A percentile compares a stretch with the other conserved stretches of the same genome.
Evolutionary conservation across 805 yeast species (phyloP).

Genomic region (Ogataea nakhonphanomensis): DNA sequence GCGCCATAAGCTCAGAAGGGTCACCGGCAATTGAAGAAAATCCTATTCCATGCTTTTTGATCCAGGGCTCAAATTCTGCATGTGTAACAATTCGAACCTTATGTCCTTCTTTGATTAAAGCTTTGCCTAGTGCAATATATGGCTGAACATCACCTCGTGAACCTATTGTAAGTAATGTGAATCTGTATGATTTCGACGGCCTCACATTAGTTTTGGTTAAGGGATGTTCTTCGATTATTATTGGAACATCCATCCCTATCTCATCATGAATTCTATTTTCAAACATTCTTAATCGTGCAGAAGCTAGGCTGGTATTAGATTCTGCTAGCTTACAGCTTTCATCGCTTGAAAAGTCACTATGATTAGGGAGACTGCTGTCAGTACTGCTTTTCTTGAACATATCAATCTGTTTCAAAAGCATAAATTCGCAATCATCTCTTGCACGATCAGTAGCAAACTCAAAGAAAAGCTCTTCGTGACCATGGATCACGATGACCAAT

Average conservation of each 20-base stretch:
- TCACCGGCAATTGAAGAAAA: slow-evolving; percentile 85
- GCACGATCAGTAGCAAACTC: slow-evolving; percentile 65
- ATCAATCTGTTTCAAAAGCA: slow-evolving; percentile 51
- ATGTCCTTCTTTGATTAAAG: slow-evolving; percentile 78
- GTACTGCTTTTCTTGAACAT: slow-evolving; percentile 27
- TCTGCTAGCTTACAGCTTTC: slow-evolving; percentile 32
- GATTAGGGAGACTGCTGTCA: slow-evolving; percentile 8
- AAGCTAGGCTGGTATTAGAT: slow-evolving; percentile 35
- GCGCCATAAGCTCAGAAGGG: slow-evolving; percentile 85
- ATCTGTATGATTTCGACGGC: slow-evolving; percentile 52
- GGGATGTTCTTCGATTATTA: slow-evolving; percentile 66
- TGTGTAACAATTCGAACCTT: slow-evolving; percentile 83
- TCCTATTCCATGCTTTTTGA: slow-evolving; percentile 58
- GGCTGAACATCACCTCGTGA: slow-evolving; percentile 98
- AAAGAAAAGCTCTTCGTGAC: slow-evolving; percentile 72
- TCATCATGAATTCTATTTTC: slow-evolving; percentile 63
- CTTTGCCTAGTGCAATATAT: slow-evolving; percentile 84
- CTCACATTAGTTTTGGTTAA: slow-evolving; percentile 34
- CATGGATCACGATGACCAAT: slow-evolving; percentile 63
- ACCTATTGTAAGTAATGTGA: slow-evolving; percentile 83
- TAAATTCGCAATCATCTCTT: slow-evolving; percentile 69
- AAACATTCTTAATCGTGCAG: slow-evolving; percentile 60
- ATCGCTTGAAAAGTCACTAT: slow-evolving; percentile 20
- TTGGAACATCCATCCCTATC: slow-evolving; percentile 63
- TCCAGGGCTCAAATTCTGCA: slow-evolving; percentile 74